phyloP scores from a whole-genome alignment of 441 rosid genomes.

The Adansonia gregorii region DNA sequence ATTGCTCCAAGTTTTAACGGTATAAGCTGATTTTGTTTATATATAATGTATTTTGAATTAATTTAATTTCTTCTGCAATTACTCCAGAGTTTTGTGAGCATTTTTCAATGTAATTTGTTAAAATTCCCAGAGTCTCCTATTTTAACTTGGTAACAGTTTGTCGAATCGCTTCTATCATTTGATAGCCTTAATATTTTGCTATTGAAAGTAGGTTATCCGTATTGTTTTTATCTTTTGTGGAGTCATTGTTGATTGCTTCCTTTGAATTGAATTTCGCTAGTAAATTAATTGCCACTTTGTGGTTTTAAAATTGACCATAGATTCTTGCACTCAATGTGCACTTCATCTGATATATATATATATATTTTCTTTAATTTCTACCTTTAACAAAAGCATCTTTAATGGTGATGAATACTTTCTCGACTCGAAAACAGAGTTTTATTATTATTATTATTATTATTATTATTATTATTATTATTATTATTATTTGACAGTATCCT shows the following conservation, averaged over 20 bases:
- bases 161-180: too few species aligned
- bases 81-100: neutral
- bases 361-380: neutral
- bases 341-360: neutral
- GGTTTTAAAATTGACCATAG: neutral
- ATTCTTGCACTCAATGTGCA: constrained; percentile 1
- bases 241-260: neutral
- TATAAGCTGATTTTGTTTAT: neutral
- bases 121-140: neutral
- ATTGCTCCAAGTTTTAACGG: neutral
- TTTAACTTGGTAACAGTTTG: neutral
- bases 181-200: neutral
- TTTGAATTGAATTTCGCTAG: too few species aligned
- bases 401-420: neutral
- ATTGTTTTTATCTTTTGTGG: neutral
- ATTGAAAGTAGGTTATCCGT: neutral
- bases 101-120: neutral
- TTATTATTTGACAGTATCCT: too few species aligned
- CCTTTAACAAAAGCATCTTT: neutral
- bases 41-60: neutral
- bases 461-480: too few species aligned
- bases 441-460: too few species aligned
- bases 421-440: too few species aligned
- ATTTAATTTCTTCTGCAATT: neutral
- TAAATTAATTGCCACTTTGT: neutral